phyloP scores from a whole-genome alignment of 2,329 filamentous ascomycete genomes.

The Cercospora sp. region DNA sequence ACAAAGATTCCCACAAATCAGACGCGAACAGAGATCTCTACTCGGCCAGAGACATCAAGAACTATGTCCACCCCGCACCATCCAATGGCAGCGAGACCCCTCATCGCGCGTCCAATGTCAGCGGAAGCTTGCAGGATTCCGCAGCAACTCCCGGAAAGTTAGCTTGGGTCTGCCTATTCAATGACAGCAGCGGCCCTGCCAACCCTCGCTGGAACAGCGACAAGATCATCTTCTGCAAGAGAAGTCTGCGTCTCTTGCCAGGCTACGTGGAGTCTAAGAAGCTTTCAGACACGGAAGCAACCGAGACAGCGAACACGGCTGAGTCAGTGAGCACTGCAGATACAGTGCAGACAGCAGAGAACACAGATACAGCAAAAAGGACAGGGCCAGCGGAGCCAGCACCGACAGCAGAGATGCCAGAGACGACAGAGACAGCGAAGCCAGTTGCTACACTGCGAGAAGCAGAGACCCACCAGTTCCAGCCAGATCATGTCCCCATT shows the following conservation, averaged over 20 bases:
- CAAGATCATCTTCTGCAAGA: constrained; percentile 37
- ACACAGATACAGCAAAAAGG: neutral
- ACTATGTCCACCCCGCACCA: neutral
- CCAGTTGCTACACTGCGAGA: neutral
- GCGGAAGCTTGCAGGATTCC: constrained; percentile 28
- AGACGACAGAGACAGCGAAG: neutral
- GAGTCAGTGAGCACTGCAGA: neutral
- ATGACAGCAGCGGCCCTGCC: constrained; percentile 17
- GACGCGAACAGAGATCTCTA: neutral
- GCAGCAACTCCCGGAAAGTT: constrained; percentile 26
- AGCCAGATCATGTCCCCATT: constrained; percentile 15
- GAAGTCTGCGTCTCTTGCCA: constrained; percentile 34
- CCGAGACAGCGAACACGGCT: neutral
- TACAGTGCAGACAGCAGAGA: neutral
- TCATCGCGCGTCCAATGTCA: neutral
- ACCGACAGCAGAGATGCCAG: neutral
- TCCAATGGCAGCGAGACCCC: neutral
- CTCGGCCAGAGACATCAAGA: neutral
- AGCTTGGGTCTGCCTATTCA: constrained; percentile 32
- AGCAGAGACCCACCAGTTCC: neutral
- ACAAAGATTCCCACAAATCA: neutral
- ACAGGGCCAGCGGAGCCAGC: neutral
- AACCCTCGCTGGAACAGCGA: constrained; percentile 36
- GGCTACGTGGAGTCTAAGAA: neutral
- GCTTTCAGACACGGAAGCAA: neutral